Percentiles rank a stretch among this genome's conserved stretches.
Conservation (phyloP, 345 rosid species). For the Salix exigua region DNA sequence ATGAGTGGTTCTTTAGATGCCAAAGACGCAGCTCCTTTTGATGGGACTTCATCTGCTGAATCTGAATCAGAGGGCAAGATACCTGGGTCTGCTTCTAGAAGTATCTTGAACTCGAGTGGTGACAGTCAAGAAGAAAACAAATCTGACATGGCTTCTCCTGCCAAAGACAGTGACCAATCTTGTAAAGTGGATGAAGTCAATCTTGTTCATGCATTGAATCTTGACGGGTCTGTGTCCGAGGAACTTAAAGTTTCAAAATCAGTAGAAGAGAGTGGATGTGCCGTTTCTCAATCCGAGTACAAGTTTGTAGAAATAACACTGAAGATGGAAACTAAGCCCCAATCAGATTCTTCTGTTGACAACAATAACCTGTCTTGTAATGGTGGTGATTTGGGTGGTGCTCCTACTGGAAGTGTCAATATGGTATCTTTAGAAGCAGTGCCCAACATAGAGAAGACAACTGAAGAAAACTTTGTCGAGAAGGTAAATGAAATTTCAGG, state of each 20-base stretch:
- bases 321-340: constrained; percentile 7
- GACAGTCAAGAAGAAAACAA: neutral
- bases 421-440: constrained; percentile 8
- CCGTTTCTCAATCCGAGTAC: neutral
- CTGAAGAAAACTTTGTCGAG: constrained; percentile 1
- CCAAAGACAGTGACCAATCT: neutral
- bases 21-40: constrained; percentile 17
- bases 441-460: constrained; percentile 2
- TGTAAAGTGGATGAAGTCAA: neutral
- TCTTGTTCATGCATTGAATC: neutral
- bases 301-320: neutral
- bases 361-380: neutral
- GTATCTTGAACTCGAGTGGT: neutral
- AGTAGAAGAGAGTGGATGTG: constrained; percentile 1
- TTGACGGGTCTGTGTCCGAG: neutral
- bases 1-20: constrained; percentile 9
- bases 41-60: constrained; percentile 20
- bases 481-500: neutral
- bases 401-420: neutral
- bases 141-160: neutral
- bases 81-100: constrained; percentile 14
- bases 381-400: constrained; percentile 4
- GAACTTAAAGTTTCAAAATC: neutral
- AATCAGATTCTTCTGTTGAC: constrained; percentile 2
- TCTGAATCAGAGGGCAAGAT: constrained; percentile 17